Conservation (phyloP, 306 rosid genomes). For the Cicer bijugum region DNA sequence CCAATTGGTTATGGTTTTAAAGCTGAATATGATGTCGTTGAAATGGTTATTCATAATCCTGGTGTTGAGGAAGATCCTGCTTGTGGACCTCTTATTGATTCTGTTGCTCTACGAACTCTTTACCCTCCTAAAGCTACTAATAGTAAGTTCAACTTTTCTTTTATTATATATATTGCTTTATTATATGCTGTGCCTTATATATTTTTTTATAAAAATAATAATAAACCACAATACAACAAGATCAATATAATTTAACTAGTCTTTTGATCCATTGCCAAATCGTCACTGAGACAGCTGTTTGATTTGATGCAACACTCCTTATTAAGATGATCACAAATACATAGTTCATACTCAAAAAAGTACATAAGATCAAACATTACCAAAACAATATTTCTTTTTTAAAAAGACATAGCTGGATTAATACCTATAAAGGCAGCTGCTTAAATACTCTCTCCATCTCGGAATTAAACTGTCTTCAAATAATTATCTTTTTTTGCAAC, state of each 20-base stretch:
- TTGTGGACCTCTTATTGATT: slow-evolving; percentile 90
- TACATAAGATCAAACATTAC: slow-evolving; percentile 25
- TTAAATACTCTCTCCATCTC: background rate
- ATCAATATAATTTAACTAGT: too few relatives aligned
- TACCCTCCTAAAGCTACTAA: slow-evolving; percentile 73
- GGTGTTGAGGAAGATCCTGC: slow-evolving; percentile 96
- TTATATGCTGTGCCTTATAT: too few relatives aligned
- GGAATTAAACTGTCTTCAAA: too few relatives aligned
- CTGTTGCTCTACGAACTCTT: slow-evolving; percentile 72
- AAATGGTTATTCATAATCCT: slow-evolving; percentile 80
- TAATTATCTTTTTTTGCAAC: too few relatives aligned
- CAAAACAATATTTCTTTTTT: background rate
- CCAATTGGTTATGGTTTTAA: slow-evolving; percentile 83
- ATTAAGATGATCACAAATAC: background rate
- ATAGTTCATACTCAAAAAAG: slow-evolving; percentile 24
- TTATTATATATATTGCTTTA: too few relatives aligned
- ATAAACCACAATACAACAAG: too few relatives aligned
- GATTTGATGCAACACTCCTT: slow-evolving; percentile 29
- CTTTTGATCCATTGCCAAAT: background rate
- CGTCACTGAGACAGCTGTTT: background rate
- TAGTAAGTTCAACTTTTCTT: slow-evolving; percentile 48
- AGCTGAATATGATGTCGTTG: slow-evolving; percentile 52
- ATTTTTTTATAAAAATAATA: too few relatives aligned
- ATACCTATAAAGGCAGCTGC: background rate
- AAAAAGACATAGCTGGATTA: slow-evolving; percentile 22